phyloP scores from a whole-genome alignment of 2,329 filamentous ascomycete species.

The Fusarium torreyae region DNA sequence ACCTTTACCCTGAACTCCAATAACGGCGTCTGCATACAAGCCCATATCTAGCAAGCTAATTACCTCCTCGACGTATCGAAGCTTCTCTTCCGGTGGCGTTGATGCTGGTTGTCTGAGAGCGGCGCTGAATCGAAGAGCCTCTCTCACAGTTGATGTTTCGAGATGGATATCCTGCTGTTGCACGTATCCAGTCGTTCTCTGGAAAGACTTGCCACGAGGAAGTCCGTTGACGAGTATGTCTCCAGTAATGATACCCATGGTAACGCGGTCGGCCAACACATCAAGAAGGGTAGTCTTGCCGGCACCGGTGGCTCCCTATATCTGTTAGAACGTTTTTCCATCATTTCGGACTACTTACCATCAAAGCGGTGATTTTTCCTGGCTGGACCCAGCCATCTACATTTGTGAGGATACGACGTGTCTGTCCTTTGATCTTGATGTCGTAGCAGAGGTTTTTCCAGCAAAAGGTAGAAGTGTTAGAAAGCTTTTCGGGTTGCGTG shows the following conservation, averaged over 20 bases:
- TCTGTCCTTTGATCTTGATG: conserved; percentile 75
- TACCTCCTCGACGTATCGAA: conserved; percentile 85
- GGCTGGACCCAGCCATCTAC: conserved; percentile 82
- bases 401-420: conserved; percentile 74
- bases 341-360: conserved; percentile 69
- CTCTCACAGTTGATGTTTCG: conserved; percentile 83
- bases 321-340: not conserved
- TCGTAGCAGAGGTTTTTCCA: conserved; percentile 81
- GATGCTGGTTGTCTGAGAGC: conserved; percentile 81
- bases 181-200: conserved; percentile 88
- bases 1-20: conserved; percentile 69
- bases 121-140: conserved; percentile 86
- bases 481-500: not conserved
- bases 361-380: conserved; percentile 77
- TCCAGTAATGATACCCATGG: conserved; percentile 87
- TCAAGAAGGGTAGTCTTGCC: conserved; percentile 91
- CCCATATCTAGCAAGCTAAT: conserved; percentile 73
- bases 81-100: conserved; percentile 77
- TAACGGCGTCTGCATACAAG: conserved; percentile 73
- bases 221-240: conserved; percentile 77
- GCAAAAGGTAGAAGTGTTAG: conserved; percentile 66
- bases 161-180: conserved; percentile 91
- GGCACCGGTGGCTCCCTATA: conserved; percentile 76
- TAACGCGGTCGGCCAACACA: conserved; percentile 83
- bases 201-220: conserved; percentile 81